These are phyloP conservation scores for Aspergillus biplanus DNA, from an alignment of 495 filamentous ascomycete species.

Conservation along the genomic window DNA sequence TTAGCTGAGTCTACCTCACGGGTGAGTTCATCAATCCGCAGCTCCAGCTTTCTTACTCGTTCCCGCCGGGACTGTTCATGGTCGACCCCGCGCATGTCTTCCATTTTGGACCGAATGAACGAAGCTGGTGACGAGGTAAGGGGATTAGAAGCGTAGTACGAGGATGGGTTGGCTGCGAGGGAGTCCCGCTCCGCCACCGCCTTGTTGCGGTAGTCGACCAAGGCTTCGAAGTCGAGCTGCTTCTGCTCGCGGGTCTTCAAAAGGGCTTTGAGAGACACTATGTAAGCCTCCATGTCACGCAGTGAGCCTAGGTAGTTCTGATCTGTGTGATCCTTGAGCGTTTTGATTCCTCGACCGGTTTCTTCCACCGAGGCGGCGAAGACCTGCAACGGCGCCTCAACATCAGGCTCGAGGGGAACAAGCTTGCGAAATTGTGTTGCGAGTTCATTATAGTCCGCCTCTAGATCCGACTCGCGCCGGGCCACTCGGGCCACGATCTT, in stretches of 20 bases:
- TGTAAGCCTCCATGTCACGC: constrained; percentile 93
- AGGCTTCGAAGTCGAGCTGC: constrained; percentile 93
- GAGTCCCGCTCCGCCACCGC: constrained; percentile 85
- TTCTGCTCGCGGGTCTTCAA: constrained; percentile 96
- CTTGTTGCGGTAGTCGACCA: constrained; percentile 94
- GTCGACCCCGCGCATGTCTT: constrained; percentile 95
- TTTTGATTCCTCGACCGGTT: constrained; percentile 71
- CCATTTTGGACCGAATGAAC: constrained; percentile 94
- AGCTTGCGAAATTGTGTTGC: constrained; percentile 93
- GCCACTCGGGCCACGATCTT: constrained; percentile 90
- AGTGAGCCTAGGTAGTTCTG: constrained; percentile 92
- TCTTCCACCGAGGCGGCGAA: constrained; percentile 88
- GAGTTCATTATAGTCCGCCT: constrained; percentile 85
- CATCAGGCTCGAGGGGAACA: constrained; percentile 83
- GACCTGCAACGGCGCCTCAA: constrained; percentile 75
- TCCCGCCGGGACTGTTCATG: constrained; percentile 90
- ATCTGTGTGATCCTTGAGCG: constrained; percentile 88
- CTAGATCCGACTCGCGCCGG: constrained; percentile 84
- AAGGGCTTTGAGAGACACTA: constrained; percentile 77
- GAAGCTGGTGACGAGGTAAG: constrained; percentile 70
- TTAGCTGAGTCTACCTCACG: constrained; percentile 85
- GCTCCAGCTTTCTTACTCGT: constrained; percentile 82
- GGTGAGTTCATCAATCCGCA: constrained; percentile 87
- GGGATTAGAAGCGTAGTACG: constrained; percentile 61
- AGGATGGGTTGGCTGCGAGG: constrained; percentile 65